Evolutionary conservation across 2,329 filamentous ascomycete species (phyloP).

Genomic region (Colletotrichum australisinense): DNA sequence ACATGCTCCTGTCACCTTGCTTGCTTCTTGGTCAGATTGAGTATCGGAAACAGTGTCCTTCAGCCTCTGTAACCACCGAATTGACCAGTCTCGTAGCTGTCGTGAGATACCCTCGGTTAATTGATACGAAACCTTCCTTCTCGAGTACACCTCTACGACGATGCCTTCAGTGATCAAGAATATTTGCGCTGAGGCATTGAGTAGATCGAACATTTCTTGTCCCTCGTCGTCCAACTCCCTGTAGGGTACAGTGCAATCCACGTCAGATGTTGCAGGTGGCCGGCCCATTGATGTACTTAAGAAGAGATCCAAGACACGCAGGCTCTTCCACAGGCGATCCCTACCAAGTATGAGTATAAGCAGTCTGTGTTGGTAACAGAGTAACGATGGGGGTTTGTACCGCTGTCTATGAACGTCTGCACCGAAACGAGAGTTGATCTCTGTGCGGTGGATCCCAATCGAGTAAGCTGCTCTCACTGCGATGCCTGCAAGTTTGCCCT

Average conservation of each 20-base stretch:
- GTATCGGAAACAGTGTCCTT: conserved; percentile 49
- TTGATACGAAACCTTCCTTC: conserved; percentile 63
- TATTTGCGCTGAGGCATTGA: conserved; percentile 65
- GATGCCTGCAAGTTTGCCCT: conserved; percentile 46
- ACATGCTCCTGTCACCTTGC: conserved; percentile 57
- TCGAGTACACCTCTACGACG: conserved; percentile 63
- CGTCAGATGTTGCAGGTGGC: conserved; percentile 63
- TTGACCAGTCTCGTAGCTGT: conserved; percentile 63
- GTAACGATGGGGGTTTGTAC: neutral
- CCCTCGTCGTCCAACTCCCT: conserved; percentile 46
- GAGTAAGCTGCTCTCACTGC: conserved; percentile 64
- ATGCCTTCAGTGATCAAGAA: conserved; percentile 62
- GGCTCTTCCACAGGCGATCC: conserved; percentile 66
- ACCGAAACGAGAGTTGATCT: conserved; percentile 65
- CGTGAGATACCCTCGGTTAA: conserved; percentile 65
- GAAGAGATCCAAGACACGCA: conserved; percentile 63
- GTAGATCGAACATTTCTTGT: conserved; percentile 55
- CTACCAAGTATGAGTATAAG: conserved; percentile 5
- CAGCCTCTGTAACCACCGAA: conserved; percentile 58
- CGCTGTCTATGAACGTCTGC: conserved; percentile 54
- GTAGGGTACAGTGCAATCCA: conserved; percentile 66
- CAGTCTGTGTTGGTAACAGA: neutral
- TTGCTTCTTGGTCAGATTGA: conserved; percentile 40
- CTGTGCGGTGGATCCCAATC: conserved; percentile 63
- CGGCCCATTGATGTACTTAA: conserved; percentile 66